Conservation (phyloP, 257 asterid species). For the Galeopsis tetrahit region DNA sequence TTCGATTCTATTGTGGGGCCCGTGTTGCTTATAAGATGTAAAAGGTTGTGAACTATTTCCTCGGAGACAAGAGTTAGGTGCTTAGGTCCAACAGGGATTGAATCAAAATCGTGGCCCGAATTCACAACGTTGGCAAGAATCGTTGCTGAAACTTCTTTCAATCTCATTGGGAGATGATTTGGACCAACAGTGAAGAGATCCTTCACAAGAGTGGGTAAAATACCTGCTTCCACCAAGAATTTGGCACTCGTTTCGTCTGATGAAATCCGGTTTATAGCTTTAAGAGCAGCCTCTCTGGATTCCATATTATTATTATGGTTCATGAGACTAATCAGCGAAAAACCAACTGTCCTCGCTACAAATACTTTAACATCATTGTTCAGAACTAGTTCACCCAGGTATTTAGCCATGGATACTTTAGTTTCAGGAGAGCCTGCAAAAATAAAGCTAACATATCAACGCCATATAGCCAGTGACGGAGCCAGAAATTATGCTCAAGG, state of each 20-base stretch:
- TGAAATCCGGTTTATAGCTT: conserved; percentile 84
- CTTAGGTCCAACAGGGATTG: conserved; percentile 71
- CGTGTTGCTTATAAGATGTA: conserved; percentile 86
- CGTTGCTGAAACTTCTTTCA: conserved; percentile 90
- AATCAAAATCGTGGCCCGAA: conserved; percentile 75
- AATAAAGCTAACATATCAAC: background rate
- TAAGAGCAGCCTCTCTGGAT: conserved; percentile 85
- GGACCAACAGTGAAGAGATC: conserved; percentile 84
- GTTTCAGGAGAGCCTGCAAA: conserved; percentile 83
- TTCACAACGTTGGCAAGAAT: conserved; percentile 84
- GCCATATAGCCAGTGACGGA: background rate
- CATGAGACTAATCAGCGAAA: conserved; percentile 78
- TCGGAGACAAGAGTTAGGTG: conserved; percentile 84
- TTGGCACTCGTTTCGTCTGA: conserved; percentile 85
- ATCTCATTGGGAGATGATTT: conserved; percentile 65
- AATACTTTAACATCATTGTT: conserved; percentile 77
- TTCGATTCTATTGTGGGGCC: conserved; percentile 93
- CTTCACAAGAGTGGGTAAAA: conserved; percentile 87
- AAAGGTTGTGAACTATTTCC: conserved; percentile 72
- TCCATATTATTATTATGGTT: conserved; percentile 50
- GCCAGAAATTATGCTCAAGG: background rate
- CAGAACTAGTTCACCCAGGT: conserved; percentile 80
- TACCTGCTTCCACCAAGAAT: conserved; percentile 81
- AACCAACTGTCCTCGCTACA: conserved; percentile 75
- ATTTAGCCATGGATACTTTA: conserved; percentile 83